phyloP scores from a whole-genome alignment of 1,139 yeast genomes.

The Kluyveromyces sp. region DNA sequence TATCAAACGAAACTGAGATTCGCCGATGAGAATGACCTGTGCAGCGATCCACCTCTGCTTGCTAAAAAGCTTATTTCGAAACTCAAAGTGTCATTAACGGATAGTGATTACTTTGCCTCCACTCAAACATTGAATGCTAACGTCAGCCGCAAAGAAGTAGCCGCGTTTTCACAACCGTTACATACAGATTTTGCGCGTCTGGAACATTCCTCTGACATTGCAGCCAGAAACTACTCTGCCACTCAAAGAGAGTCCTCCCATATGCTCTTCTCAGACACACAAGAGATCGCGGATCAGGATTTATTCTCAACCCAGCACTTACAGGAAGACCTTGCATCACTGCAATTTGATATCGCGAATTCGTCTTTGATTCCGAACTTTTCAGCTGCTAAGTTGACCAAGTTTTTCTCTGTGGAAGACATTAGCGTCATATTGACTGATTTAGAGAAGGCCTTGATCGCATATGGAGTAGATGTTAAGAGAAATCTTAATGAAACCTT shows the following conservation, averaged over 20 bases:
- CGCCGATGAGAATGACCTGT: slow-evolving; percentile 39
- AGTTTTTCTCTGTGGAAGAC: slow-evolving; percentile 24
- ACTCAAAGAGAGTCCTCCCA: slow-evolving; percentile 3
- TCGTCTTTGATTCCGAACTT: slow-evolving; percentile 13
- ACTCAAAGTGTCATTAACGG: slow-evolving; percentile 42
- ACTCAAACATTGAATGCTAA: slow-evolving; percentile 24
- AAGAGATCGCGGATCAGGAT: slow-evolving; percentile 14
- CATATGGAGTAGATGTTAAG: slow-evolving; percentile 22
- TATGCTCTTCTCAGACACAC: not conserved
- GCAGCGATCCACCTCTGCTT: slow-evolving; percentile 43
- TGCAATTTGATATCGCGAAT: slow-evolving; percentile 21
- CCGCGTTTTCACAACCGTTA: not conserved
- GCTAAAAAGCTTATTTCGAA: slow-evolving; percentile 40
- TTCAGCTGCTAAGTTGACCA: slow-evolving; percentile 27
- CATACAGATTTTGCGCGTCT: slow-evolving; percentile 21
- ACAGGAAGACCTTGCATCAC: slow-evolving; percentile 25
- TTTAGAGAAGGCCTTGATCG: slow-evolving; percentile 23
- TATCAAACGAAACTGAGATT: slow-evolving; percentile 37
- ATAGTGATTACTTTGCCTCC: slow-evolving; percentile 34
- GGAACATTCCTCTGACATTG: slow-evolving; percentile 16
- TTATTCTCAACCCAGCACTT: slow-evolving; percentile 21
- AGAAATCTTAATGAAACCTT: slow-evolving; percentile 21
- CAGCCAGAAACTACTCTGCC: not conserved
- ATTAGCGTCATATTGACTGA: slow-evolving; percentile 22
- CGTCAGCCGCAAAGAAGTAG: not conserved